Conservation (phyloP, 345 rosid genomes). For the Eucalyptus tenuipes region DNA sequence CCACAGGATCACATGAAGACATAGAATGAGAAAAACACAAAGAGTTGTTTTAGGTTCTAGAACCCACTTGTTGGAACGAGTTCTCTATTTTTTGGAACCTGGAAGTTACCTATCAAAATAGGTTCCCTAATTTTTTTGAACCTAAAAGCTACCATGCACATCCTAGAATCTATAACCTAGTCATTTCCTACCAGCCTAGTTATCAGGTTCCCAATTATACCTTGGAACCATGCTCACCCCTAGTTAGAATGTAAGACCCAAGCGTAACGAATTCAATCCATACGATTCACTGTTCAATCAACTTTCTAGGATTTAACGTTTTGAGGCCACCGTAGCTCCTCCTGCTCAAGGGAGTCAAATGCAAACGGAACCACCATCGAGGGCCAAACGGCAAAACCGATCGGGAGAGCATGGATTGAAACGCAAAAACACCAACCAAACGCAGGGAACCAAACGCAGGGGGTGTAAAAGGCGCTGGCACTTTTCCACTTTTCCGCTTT, state of each 20-base stretch:
- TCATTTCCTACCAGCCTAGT: too few species aligned
- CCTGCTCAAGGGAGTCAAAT: neutral
- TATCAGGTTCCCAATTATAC: rapidly evolving
- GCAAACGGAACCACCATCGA: neutral
- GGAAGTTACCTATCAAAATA: rapidly evolving
- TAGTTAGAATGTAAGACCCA: too few species aligned
- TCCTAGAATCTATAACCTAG: rapidly evolving
- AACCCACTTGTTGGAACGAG: too few species aligned
- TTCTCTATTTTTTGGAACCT: too few species aligned
- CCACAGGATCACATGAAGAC: too few species aligned
- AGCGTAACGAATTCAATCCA: rapidly evolving
- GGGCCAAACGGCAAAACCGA: neutral
- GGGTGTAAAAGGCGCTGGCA: neutral
- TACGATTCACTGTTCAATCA: neutral
- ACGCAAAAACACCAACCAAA: neutral
- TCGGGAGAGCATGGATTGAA: neutral
- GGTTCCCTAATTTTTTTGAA: rapidly evolving
- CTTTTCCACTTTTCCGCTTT: neutral
- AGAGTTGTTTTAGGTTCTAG: rapidly evolving
- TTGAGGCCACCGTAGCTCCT: neutral
- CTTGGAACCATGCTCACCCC: neutral
- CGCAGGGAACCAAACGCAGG: neutral
- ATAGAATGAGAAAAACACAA: too few species aligned
- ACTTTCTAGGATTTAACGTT: neutral
- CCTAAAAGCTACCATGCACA: rapidly evolving